Evolutionary conservation across 352 stramenopile species (phyloP), one percentile per base, ranked within the genome.

Genomic region (Globisporangium camurandrum): DNA sequence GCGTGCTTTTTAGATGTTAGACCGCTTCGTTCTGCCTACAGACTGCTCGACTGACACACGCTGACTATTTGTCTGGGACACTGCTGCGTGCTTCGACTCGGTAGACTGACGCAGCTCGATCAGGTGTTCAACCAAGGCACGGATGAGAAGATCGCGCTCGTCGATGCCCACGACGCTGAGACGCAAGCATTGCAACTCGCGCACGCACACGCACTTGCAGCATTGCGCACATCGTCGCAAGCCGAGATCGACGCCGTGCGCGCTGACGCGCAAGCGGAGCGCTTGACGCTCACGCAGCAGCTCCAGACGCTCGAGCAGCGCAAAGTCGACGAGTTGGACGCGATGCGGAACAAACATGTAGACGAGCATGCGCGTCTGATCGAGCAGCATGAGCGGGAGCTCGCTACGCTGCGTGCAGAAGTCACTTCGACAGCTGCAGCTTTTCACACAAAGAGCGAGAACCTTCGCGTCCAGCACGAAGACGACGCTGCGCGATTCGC

Each of bases 121-220:
- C 31, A 46, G 8, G 54, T 66, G 3, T 66, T 81, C 44, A 64
- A 57, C 38, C 59, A 69, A 30, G 72, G 62, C 22, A 66, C 69
- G 4, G 61, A 81, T 12, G 73, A 85, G 58, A 71, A 73, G 43
- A 31, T 73, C 0, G 51, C 57, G 22, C 42, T 87, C 27, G 55
- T 66, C 1, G 54, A 78, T 16, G 38, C 58, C 4, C 71, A 83
- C 22, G 49, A 57, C 4, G 50, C 37, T 0, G 72, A 87, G 16
- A 63, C 60, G 44, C 22, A 28, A 1, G 38, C 66, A 8, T 9
- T 84, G 12, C 36, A 64, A 19, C 27, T 64, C 49, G 23, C 42
- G 1, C 72, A 80, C 39, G 44, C 53, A 4, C 24, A 1, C 30
- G 64, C 26, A 38, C 48, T 9, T 20, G 31, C 33, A 23, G 41